A percentile compares a stretch with the other conserved stretches of the same genome.
Conservation (phyloP, 805 yeast genomes). For the Yamadazyma akitaensis region DNA sequence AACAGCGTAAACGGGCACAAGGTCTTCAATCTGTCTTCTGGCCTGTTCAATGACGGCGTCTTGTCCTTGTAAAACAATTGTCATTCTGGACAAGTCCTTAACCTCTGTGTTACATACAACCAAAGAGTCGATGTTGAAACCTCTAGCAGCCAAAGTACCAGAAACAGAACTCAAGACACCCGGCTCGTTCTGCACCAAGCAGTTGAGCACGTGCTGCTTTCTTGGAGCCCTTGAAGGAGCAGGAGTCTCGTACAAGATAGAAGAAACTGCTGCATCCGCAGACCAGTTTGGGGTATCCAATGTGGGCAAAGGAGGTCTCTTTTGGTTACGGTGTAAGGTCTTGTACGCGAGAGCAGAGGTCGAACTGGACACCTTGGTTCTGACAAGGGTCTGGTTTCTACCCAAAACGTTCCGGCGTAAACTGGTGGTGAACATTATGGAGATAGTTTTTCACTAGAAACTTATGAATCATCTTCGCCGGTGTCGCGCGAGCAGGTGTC, state of each 20-base stretch:
- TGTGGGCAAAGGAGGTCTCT: constrained; percentile 88
- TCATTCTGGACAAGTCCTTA: constrained; percentile 92
- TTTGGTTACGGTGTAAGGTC: constrained; percentile 79
- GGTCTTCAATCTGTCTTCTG: constrained; percentile 94
- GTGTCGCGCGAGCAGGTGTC: not conserved
- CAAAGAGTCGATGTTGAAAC: constrained; percentile 95
- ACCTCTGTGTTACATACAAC: constrained; percentile 97
- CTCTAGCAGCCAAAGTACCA: constrained; percentile 96
- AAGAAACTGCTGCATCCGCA: constrained; percentile 94
- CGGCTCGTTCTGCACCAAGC: constrained; percentile 97
- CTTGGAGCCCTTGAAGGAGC: constrained; percentile 55
- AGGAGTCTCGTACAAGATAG: constrained; percentile 92
- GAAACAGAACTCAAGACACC: constrained; percentile 93
- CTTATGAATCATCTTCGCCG: constrained; percentile 4
- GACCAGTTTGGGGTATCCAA: constrained; percentile 93
- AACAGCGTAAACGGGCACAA: constrained; percentile 98
- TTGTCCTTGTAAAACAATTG: constrained; percentile 89
- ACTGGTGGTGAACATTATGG: constrained; percentile 1
- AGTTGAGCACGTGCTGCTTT: constrained; percentile 88
- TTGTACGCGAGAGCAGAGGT: constrained; percentile 95
- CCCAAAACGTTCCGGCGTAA: constrained; percentile 1
- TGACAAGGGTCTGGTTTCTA: constrained; percentile 1
- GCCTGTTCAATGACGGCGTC: constrained; percentile 98
- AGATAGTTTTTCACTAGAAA: not conserved
- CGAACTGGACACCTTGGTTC: constrained; percentile 49